Evolutionary conservation across 495 filamentous ascomycete species (phyloP), one percentile per base, ranked within the genome.

Genomic region (Rostrohypoxylon terebratum): DNA sequence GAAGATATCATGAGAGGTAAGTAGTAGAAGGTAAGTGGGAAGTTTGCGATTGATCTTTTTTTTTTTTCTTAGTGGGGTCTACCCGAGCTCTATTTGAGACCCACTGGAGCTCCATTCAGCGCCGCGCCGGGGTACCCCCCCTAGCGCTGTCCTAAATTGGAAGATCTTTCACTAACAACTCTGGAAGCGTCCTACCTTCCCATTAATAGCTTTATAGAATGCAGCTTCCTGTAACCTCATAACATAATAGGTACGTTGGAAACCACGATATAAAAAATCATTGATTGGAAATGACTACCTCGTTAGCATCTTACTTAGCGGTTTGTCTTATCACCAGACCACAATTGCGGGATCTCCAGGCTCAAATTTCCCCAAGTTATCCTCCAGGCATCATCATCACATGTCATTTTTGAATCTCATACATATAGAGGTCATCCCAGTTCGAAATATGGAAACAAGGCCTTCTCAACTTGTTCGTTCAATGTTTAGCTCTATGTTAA

Each of bases 41-140:
- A 33, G 21, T 36, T 34, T 57, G 10, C 18, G 2, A 51, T 45
- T 44, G 28, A 28, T 38, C 11, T 13, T 38, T 54, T 21, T 36
- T 25, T 59, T 44, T 58, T 58, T 38, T 47, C 40, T 33, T 58
- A 18, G 60, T 31, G 60, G 34, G 47, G 31, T 23, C 9, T 31
- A 21, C 21, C 38, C 14, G n/a, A 42, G 38, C 38, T 42, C 38
- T n/a, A 42, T 42, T 42, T 42, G n/a, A 42, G 38, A 11, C 14
- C 38, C 38, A 18, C 18, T 34, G 28, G 40, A 65, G 62, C 62
- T 65, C 50, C 47, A 34, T 69, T 69, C 66, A 57, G 66, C 48
- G 59, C 50, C 50, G 66, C 48, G 59, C 50, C 50, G 66, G 59
- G 66, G 66, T 63, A 50, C n/a, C 18, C 28, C 28, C 9, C 55